Evolutionary conservation across 2,329 filamentous ascomycete species (phyloP).

Genomic region (Botrytis squamosa): DNA sequence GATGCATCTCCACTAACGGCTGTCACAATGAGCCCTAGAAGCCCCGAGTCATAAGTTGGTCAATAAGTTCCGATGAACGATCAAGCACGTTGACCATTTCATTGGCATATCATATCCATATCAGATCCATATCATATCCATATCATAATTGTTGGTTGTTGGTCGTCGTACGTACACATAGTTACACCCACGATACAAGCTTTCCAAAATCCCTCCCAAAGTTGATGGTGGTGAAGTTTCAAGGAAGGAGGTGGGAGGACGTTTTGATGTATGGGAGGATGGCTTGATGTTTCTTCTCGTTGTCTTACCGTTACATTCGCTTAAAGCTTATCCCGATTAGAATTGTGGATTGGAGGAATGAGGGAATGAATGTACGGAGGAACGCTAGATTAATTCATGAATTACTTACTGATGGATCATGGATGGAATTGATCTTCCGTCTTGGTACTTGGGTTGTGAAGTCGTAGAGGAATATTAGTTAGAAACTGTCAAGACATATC

Average conservation of each 20-base stretch:
- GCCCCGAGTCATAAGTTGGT: neutral
- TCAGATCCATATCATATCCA: neutral
- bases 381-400: neutral
- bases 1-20: neutral
- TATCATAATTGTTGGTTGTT: neutral
- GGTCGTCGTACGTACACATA: neutral
- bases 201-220: neutral
- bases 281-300: neutral
- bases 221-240: neutral
- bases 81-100: neutral
- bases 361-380: too few species aligned
- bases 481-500: too few species aligned
- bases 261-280: neutral
- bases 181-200: neutral
- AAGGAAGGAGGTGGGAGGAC: neutral
- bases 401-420: neutral
- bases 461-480: too few species aligned
- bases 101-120: neutral
- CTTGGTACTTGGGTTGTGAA: neutral
- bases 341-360: neutral
- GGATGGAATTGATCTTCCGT: neutral
- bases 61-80: neutral
- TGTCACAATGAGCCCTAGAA: neutral
- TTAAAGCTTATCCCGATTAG: neutral
- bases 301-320: slow-evolving; percentile 9